Percentiles rank a stretch among this genome's conserved stretches.
phyloP scores from a whole-genome alignment of 371 early-diverging fungal genomes.

The Mortierella sp. region DNA sequence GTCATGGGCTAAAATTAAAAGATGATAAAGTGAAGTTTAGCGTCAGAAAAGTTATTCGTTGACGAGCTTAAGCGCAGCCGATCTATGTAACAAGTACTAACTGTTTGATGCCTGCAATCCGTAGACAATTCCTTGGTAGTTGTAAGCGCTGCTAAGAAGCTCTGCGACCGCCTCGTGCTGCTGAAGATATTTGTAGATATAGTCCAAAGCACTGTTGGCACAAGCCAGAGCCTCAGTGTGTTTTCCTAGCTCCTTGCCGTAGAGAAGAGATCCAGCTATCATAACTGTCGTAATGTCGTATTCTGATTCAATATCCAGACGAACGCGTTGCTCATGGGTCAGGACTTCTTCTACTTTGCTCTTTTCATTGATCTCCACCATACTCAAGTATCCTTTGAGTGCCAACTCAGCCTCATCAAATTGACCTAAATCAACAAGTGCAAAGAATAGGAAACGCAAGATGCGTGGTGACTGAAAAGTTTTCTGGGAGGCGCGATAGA shows the following conservation, averaged over 20 bases:
- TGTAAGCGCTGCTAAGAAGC: slow-evolving; percentile 61
- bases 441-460: slow-evolving; percentile 73
- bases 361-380: slow-evolving; percentile 59
- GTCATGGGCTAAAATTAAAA: slow-evolving; percentile 65
- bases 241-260: slow-evolving; percentile 61
- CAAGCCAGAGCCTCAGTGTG: slow-evolving; percentile 63
- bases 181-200: slow-evolving; percentile 48
- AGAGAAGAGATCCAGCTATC: slow-evolving; percentile 63
- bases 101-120: slow-evolving; percentile 75
- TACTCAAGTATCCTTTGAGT: slow-evolving; percentile 69
- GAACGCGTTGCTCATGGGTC: slow-evolving; percentile 40
- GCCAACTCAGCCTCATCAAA: slow-evolving; percentile 83
- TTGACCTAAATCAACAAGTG: slow-evolving; percentile 73
- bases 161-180: slow-evolving; percentile 27
- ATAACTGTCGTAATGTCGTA: slow-evolving; percentile 60
- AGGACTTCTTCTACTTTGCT: slow-evolving; percentile 33
- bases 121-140: slow-evolving; percentile 72
- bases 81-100: slow-evolving; percentile 30
- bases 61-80: neutral
- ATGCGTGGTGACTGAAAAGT: slow-evolving; percentile 83
- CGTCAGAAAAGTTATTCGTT: neutral
- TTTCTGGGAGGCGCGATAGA: slow-evolving; percentile 74
- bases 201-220: slow-evolving; percentile 60
- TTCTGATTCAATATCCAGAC: slow-evolving; percentile 43
- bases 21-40: neutral